A percentile compares a stretch with the other conserved stretches of the same genome.
Conservation (phyloP, 2,329 filamentous ascomycete genomes). For the Calonectria hawksworthii region DNA sequence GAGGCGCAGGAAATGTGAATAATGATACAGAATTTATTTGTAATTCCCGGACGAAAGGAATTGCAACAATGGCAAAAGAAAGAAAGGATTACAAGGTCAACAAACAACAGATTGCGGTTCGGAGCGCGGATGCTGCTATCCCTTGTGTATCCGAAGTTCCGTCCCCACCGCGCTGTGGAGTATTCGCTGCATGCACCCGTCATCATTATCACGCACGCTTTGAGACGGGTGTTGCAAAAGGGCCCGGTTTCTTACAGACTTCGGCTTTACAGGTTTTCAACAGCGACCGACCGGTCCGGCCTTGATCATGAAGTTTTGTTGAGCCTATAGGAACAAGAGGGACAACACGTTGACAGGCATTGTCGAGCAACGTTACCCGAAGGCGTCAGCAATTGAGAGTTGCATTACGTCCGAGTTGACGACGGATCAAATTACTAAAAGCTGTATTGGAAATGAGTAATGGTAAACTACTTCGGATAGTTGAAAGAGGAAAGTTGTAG, state of each 20-base stretch:
- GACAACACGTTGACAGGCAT: not conserved
- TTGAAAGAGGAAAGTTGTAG: not conserved
- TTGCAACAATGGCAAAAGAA: not conserved
- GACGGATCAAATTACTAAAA: not conserved
- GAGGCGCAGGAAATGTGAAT: not conserved
- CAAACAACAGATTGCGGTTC: too few relatives aligned
- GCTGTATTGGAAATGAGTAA: not conserved
- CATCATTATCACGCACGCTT: constrained; percentile 21
- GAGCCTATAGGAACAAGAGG: not conserved
- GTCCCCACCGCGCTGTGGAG: constrained; percentile 7
- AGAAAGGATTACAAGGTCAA: too few relatives aligned
- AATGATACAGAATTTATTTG: not conserved
- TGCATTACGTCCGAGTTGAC: not conserved
- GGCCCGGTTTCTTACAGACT: not conserved
- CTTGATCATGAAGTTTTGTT: not conserved
- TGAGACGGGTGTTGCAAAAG: not conserved
- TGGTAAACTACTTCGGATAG: too few relatives aligned
- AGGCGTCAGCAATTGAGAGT: not conserved
- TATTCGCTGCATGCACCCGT: not conserved
- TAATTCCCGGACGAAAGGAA: not conserved
- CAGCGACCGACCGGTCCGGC: not conserved
- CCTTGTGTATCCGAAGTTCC: constrained; percentile 21
- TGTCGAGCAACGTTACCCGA: not conserved
- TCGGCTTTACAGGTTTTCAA: not conserved
- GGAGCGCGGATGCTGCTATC: constrained; percentile 1